A percentile compares a stretch with the other conserved stretches of the same genome.
These are phyloP conservation scores for Ogataea parapolymorpha DNA, from an alignment of 805 yeast species.

Conservation along the genomic window DNA sequence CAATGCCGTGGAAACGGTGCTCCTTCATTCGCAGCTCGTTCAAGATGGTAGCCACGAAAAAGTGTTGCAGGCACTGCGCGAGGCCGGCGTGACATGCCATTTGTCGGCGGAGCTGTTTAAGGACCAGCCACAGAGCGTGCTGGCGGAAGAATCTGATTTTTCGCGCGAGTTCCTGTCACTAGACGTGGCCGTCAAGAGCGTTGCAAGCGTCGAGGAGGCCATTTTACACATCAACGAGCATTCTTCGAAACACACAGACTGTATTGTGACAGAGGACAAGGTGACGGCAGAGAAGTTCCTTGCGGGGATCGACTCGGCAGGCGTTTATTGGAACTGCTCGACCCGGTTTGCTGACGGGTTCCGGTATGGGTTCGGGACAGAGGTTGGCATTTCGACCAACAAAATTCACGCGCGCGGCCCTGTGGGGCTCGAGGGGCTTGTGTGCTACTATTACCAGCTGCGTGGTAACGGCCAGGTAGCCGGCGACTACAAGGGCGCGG, in stretches of 20 bases:
- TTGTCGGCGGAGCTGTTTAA: constrained; percentile 51
- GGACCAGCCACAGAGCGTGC: constrained; percentile 29
- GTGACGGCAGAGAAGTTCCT: constrained; percentile 71
- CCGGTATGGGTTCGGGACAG: constrained; percentile 98
- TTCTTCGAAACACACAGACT: constrained; percentile 95
- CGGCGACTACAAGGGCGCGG: constrained; percentile 89
- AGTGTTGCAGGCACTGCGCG: constrained; percentile 41
- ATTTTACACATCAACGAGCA: constrained; percentile 81
- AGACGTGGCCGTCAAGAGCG: constrained; percentile 72
- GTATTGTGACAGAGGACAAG: constrained; percentile 77
- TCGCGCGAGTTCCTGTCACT: constrained; percentile 79
- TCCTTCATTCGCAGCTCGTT: constrained; percentile 50
- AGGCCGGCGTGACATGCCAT: constrained; percentile 71
- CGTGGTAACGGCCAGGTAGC: constrained; percentile 93
- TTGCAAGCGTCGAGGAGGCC: constrained; percentile 64
- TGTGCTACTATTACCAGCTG: constrained; percentile 90
- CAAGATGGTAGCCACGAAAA: constrained; percentile 16
- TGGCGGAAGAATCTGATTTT: constrained; percentile 66
- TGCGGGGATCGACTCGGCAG: constrained; percentile 88
- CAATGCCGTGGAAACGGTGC: constrained; percentile 88
- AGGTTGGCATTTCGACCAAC: constrained; percentile 95
- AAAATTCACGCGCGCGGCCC: constrained; percentile 99
- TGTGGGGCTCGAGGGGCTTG: constrained; percentile 95
- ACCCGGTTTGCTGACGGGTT: constrained; percentile 98
- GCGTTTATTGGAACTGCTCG: constrained; percentile 96